A percentile compares a stretch with the other conserved stretches of the same genome.
Conservation (phyloP, 495 filamentous ascomycete species). For the Hypoxylon crocopeplum region DNA sequence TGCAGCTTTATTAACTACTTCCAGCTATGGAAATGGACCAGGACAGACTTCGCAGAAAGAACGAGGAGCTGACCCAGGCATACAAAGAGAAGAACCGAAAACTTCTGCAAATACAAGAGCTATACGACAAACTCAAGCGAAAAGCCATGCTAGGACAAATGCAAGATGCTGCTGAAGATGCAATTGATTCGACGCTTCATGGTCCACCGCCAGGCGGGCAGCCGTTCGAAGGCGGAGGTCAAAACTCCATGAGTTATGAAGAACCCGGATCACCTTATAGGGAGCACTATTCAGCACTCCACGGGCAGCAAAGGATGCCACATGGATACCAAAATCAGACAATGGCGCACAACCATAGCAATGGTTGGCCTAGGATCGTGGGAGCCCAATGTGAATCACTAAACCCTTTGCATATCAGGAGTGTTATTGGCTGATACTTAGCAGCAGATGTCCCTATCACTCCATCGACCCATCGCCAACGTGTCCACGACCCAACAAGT, state of each 20-base stretch:
- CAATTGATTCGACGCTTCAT: slow-evolving; percentile 65
- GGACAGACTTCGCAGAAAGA: slow-evolving; percentile 73
- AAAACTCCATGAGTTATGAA: slow-evolving; percentile 17
- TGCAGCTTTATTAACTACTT: slow-evolving; percentile 10
- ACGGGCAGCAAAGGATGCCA: slow-evolving; percentile 24
- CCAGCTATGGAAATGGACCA: slow-evolving; percentile 71
- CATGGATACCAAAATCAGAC: slow-evolving; percentile 20
- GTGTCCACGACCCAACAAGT: slow-evolving; percentile 28
- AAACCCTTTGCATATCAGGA: background rate
- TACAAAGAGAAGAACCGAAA: slow-evolving; percentile 78
- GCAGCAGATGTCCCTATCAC: slow-evolving; percentile 38
- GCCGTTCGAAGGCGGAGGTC: slow-evolving; percentile 8
- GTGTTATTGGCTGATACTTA: background rate
- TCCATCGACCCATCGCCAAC: slow-evolving; percentile 42
- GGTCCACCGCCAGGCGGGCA: background rate
- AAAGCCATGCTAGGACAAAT: slow-evolving; percentile 73
- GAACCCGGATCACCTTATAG: slow-evolving; percentile 22
- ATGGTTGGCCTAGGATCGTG: slow-evolving; percentile 27
- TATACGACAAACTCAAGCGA: slow-evolving; percentile 84
- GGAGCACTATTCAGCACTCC: slow-evolving; percentile 2
- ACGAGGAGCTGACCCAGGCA: slow-evolving; percentile 73
- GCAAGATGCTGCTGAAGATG: slow-evolving; percentile 72
- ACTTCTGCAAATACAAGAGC: slow-evolving; percentile 77
- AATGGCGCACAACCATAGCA: slow-evolving; percentile 3
- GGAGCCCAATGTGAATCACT: slow-evolving; percentile 28